phyloP scores from a whole-genome alignment of 2,329 filamentous ascomycete genomes.

The Botrytis paeoniae region DNA sequence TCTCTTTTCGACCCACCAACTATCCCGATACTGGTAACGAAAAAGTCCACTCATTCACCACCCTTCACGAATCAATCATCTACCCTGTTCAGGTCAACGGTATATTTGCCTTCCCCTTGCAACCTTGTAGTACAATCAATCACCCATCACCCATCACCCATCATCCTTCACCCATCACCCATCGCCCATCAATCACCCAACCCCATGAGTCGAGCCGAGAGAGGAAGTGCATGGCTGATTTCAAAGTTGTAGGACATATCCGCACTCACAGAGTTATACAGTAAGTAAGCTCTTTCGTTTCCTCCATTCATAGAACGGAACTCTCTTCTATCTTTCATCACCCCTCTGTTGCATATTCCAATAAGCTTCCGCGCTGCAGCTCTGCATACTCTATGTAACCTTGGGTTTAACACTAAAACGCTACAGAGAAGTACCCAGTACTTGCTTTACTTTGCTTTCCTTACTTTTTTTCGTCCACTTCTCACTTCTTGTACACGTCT shows the following conservation, averaged over 20 bases:
- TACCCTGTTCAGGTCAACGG: background rate
- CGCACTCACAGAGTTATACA: background rate
- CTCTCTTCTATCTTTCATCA: background rate
- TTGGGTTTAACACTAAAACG: background rate
- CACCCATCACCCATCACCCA: background rate
- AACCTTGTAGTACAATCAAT: background rate
- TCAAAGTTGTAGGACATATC: background rate
- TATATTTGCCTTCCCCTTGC: slow-evolving; percentile 3
- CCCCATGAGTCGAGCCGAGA: slow-evolving; percentile 12
- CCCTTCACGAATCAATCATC: background rate
- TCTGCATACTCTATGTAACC: slow-evolving; percentile 1
- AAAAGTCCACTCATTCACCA: background rate
- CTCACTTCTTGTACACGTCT: slow-evolving; percentile 3
- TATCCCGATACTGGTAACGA: background rate
- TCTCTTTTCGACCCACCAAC: background rate
- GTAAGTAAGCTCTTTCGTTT: background rate
- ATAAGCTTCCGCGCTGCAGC: background rate
- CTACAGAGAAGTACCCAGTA: slow-evolving; percentile 1
- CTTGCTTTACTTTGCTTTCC: background rate
- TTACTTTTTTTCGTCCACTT: background rate
- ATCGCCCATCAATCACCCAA: background rate
- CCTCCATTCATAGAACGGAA: background rate
- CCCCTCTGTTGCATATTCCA: background rate
- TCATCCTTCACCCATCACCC: background rate
- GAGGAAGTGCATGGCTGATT: slow-evolving; percentile 1